Conservation (phyloP, 352 stramenopile species). For the Thraustotheca clavata region DNA sequence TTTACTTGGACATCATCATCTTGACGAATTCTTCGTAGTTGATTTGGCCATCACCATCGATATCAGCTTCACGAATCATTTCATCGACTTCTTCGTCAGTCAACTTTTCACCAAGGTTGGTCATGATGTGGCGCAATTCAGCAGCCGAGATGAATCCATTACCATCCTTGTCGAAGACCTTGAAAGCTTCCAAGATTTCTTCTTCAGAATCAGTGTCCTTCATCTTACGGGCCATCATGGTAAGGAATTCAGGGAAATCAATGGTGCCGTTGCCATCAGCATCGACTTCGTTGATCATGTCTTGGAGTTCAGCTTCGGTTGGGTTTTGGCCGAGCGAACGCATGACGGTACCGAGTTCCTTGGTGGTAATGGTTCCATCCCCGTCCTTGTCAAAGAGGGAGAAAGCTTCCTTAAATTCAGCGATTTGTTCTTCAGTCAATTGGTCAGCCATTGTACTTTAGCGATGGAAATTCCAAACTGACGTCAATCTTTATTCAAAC, state of each 20-base stretch:
- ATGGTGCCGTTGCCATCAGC: slow-evolving; percentile 99
- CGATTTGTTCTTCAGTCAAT: slow-evolving; percentile 95
- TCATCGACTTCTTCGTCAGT: slow-evolving; percentile 98
- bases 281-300: slow-evolving; percentile 99
- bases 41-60: slow-evolving; percentile 98
- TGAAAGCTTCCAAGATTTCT: slow-evolving; percentile 98
- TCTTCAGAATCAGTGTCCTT: slow-evolving; percentile 98
- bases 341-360: slow-evolving; percentile 98
- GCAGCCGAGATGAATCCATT: slow-evolving; percentile 98
- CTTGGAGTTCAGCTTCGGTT: slow-evolving; percentile 95
- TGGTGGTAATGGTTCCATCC: slow-evolving; percentile 98
- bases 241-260: slow-evolving; percentile 99
- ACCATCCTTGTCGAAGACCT: slow-evolving; percentile 98
- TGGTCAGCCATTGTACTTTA: slow-evolving; percentile 73
- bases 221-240: slow-evolving; percentile 99
- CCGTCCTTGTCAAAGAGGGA: slow-evolving; percentile 99
- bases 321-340: slow-evolving; percentile 97
- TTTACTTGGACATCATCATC: slow-evolving; percentile 99
- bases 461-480: slow-evolving; percentile 52
- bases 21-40: slow-evolving; percentile 99
- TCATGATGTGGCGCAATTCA: slow-evolving; percentile 98
- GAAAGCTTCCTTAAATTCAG: slow-evolving; percentile 99
- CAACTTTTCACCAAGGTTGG: slow-evolving; percentile 98
- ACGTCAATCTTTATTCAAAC: background rate
- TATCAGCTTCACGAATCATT: slow-evolving; percentile 98